Evolutionary conservation across 1,284 basidiomycete genomes (phyloP).

Genomic region (Trichosporon coremiiforme): DNA sequence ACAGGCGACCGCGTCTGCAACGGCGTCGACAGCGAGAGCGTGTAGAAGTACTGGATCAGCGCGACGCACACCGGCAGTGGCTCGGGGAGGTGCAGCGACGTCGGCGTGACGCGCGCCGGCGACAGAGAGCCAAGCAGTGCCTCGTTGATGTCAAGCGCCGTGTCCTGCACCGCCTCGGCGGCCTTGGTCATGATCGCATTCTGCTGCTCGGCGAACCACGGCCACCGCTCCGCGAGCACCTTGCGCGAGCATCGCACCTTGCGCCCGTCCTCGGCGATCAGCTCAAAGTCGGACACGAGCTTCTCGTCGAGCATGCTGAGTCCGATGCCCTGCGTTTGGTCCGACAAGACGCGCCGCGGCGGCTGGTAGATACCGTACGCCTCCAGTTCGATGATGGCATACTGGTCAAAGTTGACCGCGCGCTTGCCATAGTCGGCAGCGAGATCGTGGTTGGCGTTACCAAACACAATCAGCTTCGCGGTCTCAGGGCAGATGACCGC

Average conservation of each 20-base stretch:
- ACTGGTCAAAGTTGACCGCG: conserved; percentile 84
- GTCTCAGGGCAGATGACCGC: conserved; percentile 75
- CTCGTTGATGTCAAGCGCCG: conserved; percentile 46
- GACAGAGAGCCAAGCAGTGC: conserved; percentile 44
- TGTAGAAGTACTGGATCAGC: conserved; percentile 89
- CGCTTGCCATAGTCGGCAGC: conserved; percentile 89
- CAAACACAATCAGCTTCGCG: conserved; percentile 84
- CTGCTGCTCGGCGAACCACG: conserved; percentile 83
- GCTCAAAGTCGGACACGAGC: conserved; percentile 78
- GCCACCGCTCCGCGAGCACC: conserved; percentile 83
- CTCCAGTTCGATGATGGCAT: conserved; percentile 86
- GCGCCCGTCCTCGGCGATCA: conserved; percentile 86
- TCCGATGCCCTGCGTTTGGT: conserved; percentile 67
- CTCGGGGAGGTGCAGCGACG: conserved; percentile 78
- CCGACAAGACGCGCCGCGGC: conserved; percentile 68
- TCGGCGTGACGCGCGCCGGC: conserved; percentile 59
- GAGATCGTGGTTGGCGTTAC: conserved; percentile 79
- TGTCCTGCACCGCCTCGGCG: conserved; percentile 35
- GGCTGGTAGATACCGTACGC: conserved; percentile 91
- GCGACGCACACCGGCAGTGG: conserved; percentile 86
- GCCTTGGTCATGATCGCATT: conserved; percentile 38
- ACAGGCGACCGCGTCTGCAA: conserved; percentile 88
- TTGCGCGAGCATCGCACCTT: conserved; percentile 77
- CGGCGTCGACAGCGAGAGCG: conserved; percentile 77
- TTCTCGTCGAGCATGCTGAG: conserved; percentile 75